These are phyloP conservation scores for cucumber (Cucumis sativus) DNA, from an alignment of 306 rosid species.

Conservation along the genomic window DNA sequence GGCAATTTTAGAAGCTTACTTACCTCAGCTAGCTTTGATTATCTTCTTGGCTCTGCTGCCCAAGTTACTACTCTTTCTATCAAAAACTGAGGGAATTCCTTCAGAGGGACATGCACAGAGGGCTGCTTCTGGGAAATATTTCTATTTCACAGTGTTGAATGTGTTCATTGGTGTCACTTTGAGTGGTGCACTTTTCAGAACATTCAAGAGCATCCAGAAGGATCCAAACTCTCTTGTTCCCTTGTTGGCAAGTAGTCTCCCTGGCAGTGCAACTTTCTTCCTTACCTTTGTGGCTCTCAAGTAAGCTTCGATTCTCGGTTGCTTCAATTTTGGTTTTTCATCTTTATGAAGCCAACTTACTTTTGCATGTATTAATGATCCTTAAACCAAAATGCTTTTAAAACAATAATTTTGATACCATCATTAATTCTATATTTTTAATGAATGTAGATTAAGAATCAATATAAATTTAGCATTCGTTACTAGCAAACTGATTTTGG, in stretches of 20 bases:
- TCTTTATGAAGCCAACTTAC: background rate
- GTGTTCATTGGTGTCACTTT: conserved; percentile 80
- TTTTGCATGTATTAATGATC: background rate
- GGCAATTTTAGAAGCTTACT: conserved; percentile 77
- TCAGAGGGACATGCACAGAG: conserved; percentile 61
- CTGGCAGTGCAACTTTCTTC: conserved; percentile 71
- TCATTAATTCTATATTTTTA: background rate
- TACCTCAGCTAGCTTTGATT: conserved; percentile 80
- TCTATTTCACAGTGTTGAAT: conserved; percentile 63
- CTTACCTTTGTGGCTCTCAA: conserved; percentile 78
- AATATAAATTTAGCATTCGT: background rate
- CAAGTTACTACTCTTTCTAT: conserved; percentile 53
- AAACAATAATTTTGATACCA: background rate
- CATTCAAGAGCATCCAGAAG: conserved; percentile 41
- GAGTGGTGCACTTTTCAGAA: conserved; percentile 54
- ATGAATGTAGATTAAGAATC: background rate
- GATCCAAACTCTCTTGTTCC: conserved; percentile 16
- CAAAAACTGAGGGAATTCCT: conserved; percentile 77
- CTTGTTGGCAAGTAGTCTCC: conserved; percentile 57
- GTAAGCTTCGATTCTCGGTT: conserved; percentile 38
- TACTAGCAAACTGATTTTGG: conserved; percentile 8
- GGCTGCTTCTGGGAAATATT: conserved; percentile 92
- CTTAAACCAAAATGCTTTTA: background rate
- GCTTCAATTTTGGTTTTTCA: background rate
- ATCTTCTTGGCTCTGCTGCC: conserved; percentile 79